Evolutionary conservation across 805 yeast species (phyloP), one percentile per base, ranked within the genome.

Genomic region (Lipomyces orientalis): DNA sequence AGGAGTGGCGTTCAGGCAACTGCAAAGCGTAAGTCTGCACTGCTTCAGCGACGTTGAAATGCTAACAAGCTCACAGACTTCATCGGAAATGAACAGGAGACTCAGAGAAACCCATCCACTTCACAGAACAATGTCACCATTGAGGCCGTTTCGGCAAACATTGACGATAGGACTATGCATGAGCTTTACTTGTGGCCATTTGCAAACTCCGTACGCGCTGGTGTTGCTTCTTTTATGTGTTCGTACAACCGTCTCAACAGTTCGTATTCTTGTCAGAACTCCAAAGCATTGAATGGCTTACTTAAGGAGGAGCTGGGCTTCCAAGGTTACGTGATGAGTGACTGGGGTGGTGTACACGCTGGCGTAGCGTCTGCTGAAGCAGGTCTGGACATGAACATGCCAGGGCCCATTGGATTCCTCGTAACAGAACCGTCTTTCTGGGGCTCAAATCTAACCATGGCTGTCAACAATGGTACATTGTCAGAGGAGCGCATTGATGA

Each of bases 331-430:
- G 87, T 87, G n/a, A 83, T 86, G 65, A 82, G 88, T 34, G 90
- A 87, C 73, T 86, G 90, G 89, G 86, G 85, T n/a, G 90, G 88
- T 4, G 87, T 84, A 67, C 87, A 84, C 70, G 74, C 84, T 8
- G 90, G 90, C 5, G 86, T 86, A 4, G 80, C 81, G 61, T 81
- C 88, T 0, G 87, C 85, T 0, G 76, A 85, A 31, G 82, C 88
- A 1, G 91, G 91, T 1, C 76, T 86, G 46, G 90, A 88, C 76
- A 86, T 88, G 89, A 80, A 85, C 12, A 86, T 87, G 90, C 90
- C 90, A 0, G 91, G 91, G 57, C 70, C 67, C 29, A 67, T 64
- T 1, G 29, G 39, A 8, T 19, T 33, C 16, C 52, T 86, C 87
- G 78, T 81, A 56, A 78, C 83, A 37, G 88, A 87, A 0, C 82